Evolutionary conservation across 2,329 filamentous ascomycete species (phyloP).

Genomic region (Beauveria medogensis): DNA sequence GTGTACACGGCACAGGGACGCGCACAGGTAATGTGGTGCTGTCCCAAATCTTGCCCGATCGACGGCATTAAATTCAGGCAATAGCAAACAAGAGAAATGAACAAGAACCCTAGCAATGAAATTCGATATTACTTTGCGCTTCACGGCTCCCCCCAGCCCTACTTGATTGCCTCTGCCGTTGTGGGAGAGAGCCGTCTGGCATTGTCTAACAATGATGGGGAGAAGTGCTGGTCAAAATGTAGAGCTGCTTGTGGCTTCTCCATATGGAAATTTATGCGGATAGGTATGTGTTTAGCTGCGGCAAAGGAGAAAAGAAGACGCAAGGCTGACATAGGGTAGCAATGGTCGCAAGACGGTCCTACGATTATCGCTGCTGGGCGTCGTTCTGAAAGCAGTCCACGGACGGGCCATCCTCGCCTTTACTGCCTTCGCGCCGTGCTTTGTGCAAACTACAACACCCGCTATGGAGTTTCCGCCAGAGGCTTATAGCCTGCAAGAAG

Average conservation of each 20-base stretch:
- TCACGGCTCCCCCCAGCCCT: not conserved
- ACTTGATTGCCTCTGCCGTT: not conserved
- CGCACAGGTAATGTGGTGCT: not conserved
- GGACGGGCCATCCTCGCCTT: constrained; percentile 4
- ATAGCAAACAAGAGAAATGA: not conserved
- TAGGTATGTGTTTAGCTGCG: not conserved
- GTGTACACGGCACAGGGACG: not conserved
- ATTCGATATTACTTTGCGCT: too few relatives aligned
- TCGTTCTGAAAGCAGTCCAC: not conserved
- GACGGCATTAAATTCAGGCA: not conserved
- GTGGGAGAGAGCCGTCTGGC: too few relatives aligned
- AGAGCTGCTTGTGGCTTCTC: not conserved
- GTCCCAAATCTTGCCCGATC: not conserved
- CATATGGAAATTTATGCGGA: not conserved
- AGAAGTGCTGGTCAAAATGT: not conserved
- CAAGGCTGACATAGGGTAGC: not conserved
- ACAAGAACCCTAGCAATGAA: not conserved
- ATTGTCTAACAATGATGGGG: too few relatives aligned
- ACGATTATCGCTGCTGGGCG: not conserved
- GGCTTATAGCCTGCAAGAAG: not conserved
- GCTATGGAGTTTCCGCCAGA: not conserved
- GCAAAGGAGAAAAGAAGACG: not conserved
- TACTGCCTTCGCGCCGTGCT: constrained; percentile 10
- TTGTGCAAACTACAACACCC: not conserved
- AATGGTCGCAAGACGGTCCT: constrained; percentile 9